These are phyloP conservation scores for Aspergillus clavatus DNA, from an alignment of 2,329 filamentous ascomycete genomes.

Conservation along the genomic window DNA sequence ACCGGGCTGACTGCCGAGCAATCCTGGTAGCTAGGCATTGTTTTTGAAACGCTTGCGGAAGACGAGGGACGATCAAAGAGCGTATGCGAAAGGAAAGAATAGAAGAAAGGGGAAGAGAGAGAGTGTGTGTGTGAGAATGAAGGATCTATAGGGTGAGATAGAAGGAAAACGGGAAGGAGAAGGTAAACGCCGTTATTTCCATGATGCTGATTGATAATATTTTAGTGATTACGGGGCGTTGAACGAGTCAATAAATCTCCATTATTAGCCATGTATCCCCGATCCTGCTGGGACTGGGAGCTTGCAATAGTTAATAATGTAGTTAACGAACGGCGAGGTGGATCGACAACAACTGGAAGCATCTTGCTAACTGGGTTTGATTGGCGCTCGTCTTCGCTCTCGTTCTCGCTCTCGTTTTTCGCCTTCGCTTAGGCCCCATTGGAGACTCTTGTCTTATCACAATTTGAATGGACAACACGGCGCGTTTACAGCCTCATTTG, in stretches of 20 bases:
- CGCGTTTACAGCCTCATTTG: too few relatives aligned
- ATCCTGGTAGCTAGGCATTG: slow-evolving; percentile 19
- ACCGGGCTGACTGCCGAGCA: slow-evolving; percentile 33
- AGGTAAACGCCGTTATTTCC: not conserved
- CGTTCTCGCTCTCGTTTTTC: slow-evolving; percentile 19
- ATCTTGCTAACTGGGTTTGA: not conserved
- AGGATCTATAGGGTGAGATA: not conserved
- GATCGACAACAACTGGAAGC: not conserved
- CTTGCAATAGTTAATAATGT: too few relatives aligned
- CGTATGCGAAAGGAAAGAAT: slow-evolving; percentile 2
- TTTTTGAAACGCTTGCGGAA: slow-evolving; percentile 1
- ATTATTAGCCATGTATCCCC: not conserved
- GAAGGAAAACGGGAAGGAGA: slow-evolving; percentile 1
- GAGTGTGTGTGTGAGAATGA: too few relatives aligned
- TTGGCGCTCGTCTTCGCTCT: slow-evolving; percentile 22
- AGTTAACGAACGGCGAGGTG: not conserved
- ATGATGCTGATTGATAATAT: not conserved
- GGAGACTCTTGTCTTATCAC: too few relatives aligned
- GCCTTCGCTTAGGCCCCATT: slow-evolving; percentile 16
- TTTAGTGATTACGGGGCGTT: not conserved
- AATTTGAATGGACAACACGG: too few relatives aligned
- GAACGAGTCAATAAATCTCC: not conserved
- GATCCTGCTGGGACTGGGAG: not conserved
- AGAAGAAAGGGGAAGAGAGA: slow-evolving; percentile 1
- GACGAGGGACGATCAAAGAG: too few relatives aligned